Base-by-base conservation (phyloP, 306 rosid genomes). In the Psophocarpus tetragonolobus region DNA sequence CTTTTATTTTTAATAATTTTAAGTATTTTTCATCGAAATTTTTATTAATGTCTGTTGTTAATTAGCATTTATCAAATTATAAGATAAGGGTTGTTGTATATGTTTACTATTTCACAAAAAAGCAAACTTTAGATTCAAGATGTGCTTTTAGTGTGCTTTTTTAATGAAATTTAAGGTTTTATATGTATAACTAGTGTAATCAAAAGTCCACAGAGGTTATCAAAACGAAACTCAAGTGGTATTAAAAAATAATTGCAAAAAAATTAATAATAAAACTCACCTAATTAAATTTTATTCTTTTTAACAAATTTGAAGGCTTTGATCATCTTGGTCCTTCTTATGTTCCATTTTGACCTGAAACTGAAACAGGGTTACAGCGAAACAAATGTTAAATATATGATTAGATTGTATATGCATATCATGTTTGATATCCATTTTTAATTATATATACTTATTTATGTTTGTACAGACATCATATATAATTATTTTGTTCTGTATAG, bases 341-440 rank as follows among this genome's bases (percentile, higher is more conserved):
- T 76, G 39, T 61, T 24, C 35, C 56, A 15, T 33, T 30, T 50
- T 76, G 33, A 54, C 47, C 36, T 12, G 30, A 26, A 68, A 29
- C 27, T n/a, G n/a, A n/a, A n/a, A n/a, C n/a, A n/a, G 6, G 6
- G 5, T n/a, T 18, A 24, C 14, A 77, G 32, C 35, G 14, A 67
- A 27, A 77, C n/a, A 53, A 30, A 45, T 45, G 63, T 45, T 75
- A 29, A 45, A 75, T 20, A 75, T 62, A 24, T 39, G 14, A 12
- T 44, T 20, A n/a, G 8, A 30, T 20, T 3, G 36, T 29, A 27
- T 15, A 42, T 60, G 32, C 45, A 61, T 20, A 45, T 38, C 23
- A 23, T 17, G 20, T n/a, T 27, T 39, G 23, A 24, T 39, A 8
- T 20, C 3, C 2, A 36, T 15, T 13, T 11, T 21, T 13, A 12